Base-by-base conservation (phyloP, 352 stramenopile species). In the Aphanomyces euteiches region DNA sequence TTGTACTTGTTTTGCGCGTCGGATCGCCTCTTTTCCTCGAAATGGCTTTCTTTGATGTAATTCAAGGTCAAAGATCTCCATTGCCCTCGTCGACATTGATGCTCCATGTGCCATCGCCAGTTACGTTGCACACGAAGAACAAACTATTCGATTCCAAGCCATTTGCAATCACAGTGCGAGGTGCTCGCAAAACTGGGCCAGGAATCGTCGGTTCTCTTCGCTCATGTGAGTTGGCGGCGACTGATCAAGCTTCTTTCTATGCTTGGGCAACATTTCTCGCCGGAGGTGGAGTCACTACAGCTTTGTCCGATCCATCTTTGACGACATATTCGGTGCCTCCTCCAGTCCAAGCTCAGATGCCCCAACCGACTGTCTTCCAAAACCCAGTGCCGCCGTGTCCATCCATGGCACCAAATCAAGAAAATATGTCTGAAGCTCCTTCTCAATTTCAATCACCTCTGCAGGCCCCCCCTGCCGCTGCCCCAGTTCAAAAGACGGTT, bases 11-110 rank as follows among this genome's bases (percentile, higher is more conserved):
- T 7, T 28, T 67, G 10, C 59, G 59, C 12, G 40, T 54, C 12
- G 59, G 59, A 12, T 67, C 59, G 59, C 59, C 37, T n/a, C 37
- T 50, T 12, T 47, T 54, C 13, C 59, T 67, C 19, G 59, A 67
- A 36, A 40, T 67, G 39, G 37, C 38, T 15, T 48, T 67, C 37
- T 67, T 56, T 36, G 59, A 67, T 28, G 59, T 67, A 13, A n/a
- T 47, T 19, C 38, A 67, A 7, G 59, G 59, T 21, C 59, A 54
- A 45, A 40, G 59, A 5, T 48, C 59, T 7, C 59, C 59, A 15
- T 19, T 67, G 6, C 59, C 59, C 5, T 19, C 38, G 40, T 67
- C 38, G 12, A 54, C 40, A 4, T 38, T 56, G 40, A 47, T 38
- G 59, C 15, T 40, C 8, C 19, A 53, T 48, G 38, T 67, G 37